A percentile compares a stretch with the other conserved stretches of the same genome.
These are phyloP conservation scores for Xylaria sp. DNA, from an alignment of 2,329 filamentous ascomycete species.

Conservation along the genomic window DNA sequence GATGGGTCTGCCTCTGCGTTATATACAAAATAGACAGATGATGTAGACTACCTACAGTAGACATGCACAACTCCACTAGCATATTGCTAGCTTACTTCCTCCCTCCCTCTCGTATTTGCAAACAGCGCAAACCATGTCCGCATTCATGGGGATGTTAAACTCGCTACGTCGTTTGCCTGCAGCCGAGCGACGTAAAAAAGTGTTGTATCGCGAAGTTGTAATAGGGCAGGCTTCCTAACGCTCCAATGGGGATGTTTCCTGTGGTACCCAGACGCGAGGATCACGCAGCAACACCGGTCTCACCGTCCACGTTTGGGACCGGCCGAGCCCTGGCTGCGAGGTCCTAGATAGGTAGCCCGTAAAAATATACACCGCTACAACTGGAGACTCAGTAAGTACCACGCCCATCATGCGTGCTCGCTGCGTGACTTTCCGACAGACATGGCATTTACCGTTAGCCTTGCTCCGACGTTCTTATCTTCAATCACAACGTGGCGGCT, in stretches of 20 bases:
- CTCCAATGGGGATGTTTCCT: constrained; percentile 46
- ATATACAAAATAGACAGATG: neutral
- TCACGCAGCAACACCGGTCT: constrained; percentile 42
- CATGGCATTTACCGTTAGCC: neutral
- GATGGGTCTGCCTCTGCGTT: neutral
- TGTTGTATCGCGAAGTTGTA: constrained; percentile 26
- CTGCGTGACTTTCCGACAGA: constrained; percentile 12
- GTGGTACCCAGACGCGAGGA: constrained; percentile 42
- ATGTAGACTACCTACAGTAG: too few species aligned
- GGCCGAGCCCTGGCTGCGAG: constrained; percentile 5
- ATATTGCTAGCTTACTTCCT: neutral
- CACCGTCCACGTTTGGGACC: constrained; percentile 39
- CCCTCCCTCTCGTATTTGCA: neutral
- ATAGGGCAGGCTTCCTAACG: constrained; percentile 31
- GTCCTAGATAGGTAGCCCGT: neutral
- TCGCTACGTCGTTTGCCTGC: neutral
- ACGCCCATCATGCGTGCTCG: neutral
- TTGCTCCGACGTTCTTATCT: constrained; percentile 4
- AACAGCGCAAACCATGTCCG: constrained; percentile 1
- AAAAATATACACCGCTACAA: constrained; percentile 28
- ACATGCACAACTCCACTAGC: neutral
- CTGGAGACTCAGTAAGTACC: neutral
- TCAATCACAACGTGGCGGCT: neutral
- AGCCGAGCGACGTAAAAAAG: neutral
- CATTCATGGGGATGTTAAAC: neutral